Base-by-base conservation (phyloP, 257 asterid genomes). In the Linaria vulgaris region DNA sequence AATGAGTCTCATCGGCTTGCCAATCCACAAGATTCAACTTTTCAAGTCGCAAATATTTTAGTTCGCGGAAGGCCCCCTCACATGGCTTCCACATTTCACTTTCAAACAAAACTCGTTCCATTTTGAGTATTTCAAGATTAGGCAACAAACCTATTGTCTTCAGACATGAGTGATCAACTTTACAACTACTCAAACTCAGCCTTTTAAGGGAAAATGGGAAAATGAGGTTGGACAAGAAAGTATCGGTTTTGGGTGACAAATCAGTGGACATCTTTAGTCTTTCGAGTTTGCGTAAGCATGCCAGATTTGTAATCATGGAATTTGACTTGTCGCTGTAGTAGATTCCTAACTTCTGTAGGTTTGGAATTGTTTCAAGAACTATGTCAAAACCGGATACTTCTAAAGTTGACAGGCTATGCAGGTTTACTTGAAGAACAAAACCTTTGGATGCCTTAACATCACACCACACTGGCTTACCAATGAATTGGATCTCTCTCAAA, bases 111-210 rank as follows among this genome's bases (percentile, higher is more conserved):
- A 41, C 13, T 3, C 9, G 1, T 17, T 37, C 17, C 23, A 72
- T 15, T 51, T 72, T 50, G 8, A 72, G 72, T 27, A 66, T 51
- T 60, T 72, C 41, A 23, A 66, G 65, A 22, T 59, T 46, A 1
- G 64, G 60, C 20, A 72, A 39, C 14, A 1, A 12, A 3, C 59
- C 51, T 1, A 71, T 30, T 49, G 21, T 16, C 21, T 9, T 19
- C 70, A 71, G 5, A 0, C 21, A 22, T 7, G 43, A 9, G 25
- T 17, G n/a, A 17, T 52, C 58, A n/a, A 72, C 17, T 22, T 1
- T 12, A 43, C 48, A 57, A 16, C 11, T 7, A 0, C 1, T 25
- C 23, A 64, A 37, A 51, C 13, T 0, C 54, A 60, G 43, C 23
- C 44, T 60, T 4, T 22, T 60, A 15, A 60, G 23, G 3, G 53